Base-by-base conservation (phyloP, 345 rosid genomes). In the Corymbia maculata region DNA sequence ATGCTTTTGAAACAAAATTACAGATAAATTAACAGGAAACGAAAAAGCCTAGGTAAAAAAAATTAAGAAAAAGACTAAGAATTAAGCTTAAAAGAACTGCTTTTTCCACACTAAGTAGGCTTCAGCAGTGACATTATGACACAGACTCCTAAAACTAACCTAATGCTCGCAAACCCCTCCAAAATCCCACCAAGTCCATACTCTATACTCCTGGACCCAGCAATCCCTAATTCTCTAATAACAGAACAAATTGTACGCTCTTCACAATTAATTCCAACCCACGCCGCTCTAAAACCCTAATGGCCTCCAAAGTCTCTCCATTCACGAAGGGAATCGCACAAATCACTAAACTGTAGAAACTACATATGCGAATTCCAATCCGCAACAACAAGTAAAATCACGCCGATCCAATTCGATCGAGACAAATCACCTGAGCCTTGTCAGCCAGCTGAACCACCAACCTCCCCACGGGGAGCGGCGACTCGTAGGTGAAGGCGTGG, bases 401-500 rank as follows among this genome's bases (percentile, higher is more conserved):
- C 49, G 28, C 47, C 50, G 7, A 66, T 13, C 22, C 47, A 51
- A 52, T 75, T 59, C 55, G 11, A 55, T 55, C 15, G 3, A 51
- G 80, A 32, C 45, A 32, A 22, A 86, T 68, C 51, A 98, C 99
- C 99, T 98, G 99, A 89, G 99, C 99, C 92, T 97, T 98, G 87
- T 97, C 99, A 6, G 99, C 99, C 53, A 97, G 96, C 89, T 96
- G 99, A 88, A 97, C 99, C 28, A 97, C 99, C 64, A 98, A 96
- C 24, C 99, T 94, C 16, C 99, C 99, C 10, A 98, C 99, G 1
- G 99, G 99, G 85, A 98, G 98, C 21, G 97, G 97, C n/a, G 99
- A 94, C 91, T 98, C 99, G 89, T 96, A 98, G 57, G 98, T 96
- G 89, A 95, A 98, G 11, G 92, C 89, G 90, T 98, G 95, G 88